A percentile compares a stretch with the other conserved stretches of the same genome.
phyloP scores from a whole-genome alignment of 345 rosid genomes.

The Eutrema heterophyllum region DNA sequence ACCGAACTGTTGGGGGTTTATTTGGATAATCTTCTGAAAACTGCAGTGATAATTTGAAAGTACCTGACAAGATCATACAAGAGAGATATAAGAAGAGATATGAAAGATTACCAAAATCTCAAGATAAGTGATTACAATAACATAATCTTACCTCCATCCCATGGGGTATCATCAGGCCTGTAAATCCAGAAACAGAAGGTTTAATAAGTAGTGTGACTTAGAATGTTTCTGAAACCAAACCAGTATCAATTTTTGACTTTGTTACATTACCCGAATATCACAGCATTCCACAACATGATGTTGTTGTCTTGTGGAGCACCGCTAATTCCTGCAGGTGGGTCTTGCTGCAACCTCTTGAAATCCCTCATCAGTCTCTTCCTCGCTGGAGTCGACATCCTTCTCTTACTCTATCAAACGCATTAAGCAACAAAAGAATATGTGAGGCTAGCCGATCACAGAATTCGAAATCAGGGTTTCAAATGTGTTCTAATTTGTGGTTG shows the following conservation, averaged over 20 bases:
- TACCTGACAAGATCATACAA: conserved; percentile 41
- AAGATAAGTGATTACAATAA: neutral
- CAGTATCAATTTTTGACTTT: neutral
- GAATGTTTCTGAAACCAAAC: neutral
- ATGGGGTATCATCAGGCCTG: conserved; percentile 73
- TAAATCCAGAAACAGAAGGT: conserved; percentile 15
- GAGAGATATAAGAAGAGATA: neutral
- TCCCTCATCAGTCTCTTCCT: conserved; percentile 79
- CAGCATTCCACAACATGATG: conserved; percentile 71
- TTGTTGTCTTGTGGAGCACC: conserved; percentile 73
- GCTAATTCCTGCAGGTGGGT: conserved; percentile 71
- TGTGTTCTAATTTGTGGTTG: neutral
- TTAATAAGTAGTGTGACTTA: neutral
- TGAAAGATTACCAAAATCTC: neutral
- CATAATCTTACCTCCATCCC: conserved; percentile 57
- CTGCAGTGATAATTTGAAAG: conserved; percentile 71
- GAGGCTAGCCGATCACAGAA: neutral
- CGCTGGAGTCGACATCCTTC: conserved; percentile 62
- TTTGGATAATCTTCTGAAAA: conserved; percentile 78
- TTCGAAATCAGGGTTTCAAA: neutral
- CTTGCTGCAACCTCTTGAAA: conserved; percentile 70
- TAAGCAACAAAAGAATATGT: neutral
- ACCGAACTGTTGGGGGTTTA: conserved; percentile 75
- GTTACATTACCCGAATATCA: conserved; percentile 54
- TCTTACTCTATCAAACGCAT: conserved; percentile 16